Evolutionary conservation across 441 rosid species (phyloP), one percentile per base, ranked within the genome.

Genomic region (Croton laevigatus): DNA sequence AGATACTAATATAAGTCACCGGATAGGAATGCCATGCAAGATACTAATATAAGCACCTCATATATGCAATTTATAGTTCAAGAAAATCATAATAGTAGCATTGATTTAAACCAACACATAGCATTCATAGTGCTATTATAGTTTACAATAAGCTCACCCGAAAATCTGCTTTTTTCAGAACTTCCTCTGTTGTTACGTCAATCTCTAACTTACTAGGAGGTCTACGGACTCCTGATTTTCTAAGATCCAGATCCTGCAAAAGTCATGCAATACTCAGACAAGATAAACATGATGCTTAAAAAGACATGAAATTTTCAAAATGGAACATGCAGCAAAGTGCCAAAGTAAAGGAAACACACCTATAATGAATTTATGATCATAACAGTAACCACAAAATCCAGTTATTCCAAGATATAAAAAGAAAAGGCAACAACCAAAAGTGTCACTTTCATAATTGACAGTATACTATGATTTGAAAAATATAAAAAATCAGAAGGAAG

Each of bases 141-240:
- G 12, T 40, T 42, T 23, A n/a, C 11, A 10, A 1, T 45, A 80
- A 68, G 74, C 94, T 85, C 79, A 91, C 98, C 94, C 97, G 82
- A 80, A 93, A 93, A 82, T 93, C 96, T 67, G 97, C 98, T 69
- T 84, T 84, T 69, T 44, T 61, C 62, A 93, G 79, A 77, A 81
- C 98, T 80, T 88, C 94, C 46, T 72, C 75, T 0, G 97, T 91
- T 45, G 94, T 86, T 62, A 85, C 76, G 67, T 84, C 78, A 75
- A 85, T 77, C 68, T 83, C 82, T 16, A 0, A 11, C 45, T 71
- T 76, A 73, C 22, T 76, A 17, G 53, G 6, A 69, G 80, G 77
- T 49, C 55, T 86, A 19, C 66, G 74, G 40, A 69, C 72, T 27
- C 81, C 80, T 53, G 83, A 88, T 75, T 55, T 87, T 63, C 7